These are phyloP conservation scores for Eucalyptus sideroxylon DNA, from an alignment of 345 rosid species.

Conservation along the genomic window DNA sequence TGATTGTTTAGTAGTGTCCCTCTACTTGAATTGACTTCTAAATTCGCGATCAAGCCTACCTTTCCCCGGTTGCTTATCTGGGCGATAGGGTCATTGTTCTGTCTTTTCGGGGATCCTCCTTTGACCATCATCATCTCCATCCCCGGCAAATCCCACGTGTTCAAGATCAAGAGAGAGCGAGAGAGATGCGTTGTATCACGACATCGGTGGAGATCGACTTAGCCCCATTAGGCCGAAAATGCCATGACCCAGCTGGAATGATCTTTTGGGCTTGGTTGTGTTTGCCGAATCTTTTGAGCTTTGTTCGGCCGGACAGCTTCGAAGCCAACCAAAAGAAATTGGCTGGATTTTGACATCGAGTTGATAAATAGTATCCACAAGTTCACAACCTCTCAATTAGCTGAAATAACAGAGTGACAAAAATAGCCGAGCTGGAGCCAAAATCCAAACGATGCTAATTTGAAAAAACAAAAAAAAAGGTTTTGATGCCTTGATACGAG, in stretches of 20 bases:
- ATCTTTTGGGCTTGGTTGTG: background rate
- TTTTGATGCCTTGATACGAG: too few species aligned
- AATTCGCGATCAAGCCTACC: background rate
- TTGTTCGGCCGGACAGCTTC: background rate
- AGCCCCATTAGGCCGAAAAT: background rate
- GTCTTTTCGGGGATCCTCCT: background rate
- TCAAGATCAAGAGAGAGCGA: background rate
- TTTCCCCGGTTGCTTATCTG: background rate
- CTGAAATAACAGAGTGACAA: background rate
- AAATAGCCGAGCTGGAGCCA: background rate
- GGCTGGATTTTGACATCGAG: background rate
- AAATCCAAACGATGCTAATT: background rate
- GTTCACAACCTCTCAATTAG: background rate
- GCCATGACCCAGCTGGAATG: background rate
- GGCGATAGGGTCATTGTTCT: background rate
- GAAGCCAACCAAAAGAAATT: background rate
- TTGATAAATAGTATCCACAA: background rate
- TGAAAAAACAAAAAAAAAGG: background rate
- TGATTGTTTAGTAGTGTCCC: background rate
- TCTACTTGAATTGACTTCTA: background rate
- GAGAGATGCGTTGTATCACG: background rate
- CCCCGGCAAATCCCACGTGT: too few species aligned
- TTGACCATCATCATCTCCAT: background rate
- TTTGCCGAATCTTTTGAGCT: background rate
- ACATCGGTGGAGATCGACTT: background rate